phyloP scores from a whole-genome alignment of 2,329 filamentous ascomycete genomes.

The Cladophialophora immunda region DNA sequence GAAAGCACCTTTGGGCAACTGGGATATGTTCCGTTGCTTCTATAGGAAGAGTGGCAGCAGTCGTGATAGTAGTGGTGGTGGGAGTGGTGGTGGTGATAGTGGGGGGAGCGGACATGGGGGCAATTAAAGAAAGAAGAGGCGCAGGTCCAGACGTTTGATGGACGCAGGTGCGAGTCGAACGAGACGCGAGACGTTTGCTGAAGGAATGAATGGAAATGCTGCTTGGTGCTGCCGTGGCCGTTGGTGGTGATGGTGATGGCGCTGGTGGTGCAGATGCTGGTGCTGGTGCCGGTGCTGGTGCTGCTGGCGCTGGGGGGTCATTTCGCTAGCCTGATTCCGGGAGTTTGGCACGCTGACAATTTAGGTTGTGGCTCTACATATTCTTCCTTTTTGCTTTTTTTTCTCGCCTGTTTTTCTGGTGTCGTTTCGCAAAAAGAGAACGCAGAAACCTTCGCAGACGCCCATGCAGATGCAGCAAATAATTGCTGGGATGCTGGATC shows the following conservation, averaged over 20 bases:
- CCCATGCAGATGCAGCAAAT: slow-evolving; percentile 24
- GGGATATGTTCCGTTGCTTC: neutral
- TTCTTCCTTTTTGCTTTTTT: slow-evolving; percentile 14
- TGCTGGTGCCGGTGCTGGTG: neutral
- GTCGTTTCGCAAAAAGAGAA: slow-evolving; percentile 14
- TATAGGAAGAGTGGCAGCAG: neutral
- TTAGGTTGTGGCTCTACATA: slow-evolving; percentile 14
- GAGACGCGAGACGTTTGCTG: slow-evolving; percentile 5
- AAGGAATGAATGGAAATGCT: neutral
- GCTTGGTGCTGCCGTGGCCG: slow-evolving; percentile 1
- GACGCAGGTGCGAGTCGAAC: slow-evolving; percentile 10
- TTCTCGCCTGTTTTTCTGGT: slow-evolving; percentile 10
- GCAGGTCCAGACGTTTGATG: slow-evolving; percentile 19
- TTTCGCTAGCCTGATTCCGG: slow-evolving; percentile 10
- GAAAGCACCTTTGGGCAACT: neutral
- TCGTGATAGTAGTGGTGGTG: neutral
- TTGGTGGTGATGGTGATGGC: neutral
- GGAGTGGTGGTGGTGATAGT: neutral
- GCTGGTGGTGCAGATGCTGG: neutral
- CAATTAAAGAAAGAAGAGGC: slow-evolving; percentile 20
- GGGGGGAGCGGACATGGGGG: slow-evolving; percentile 3
- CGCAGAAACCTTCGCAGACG: neutral
- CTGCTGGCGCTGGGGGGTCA: neutral
- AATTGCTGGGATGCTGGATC: slow-evolving; percentile 20
- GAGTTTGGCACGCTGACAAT: slow-evolving; percentile 15